Base-by-base conservation (phyloP, 139 green algal species). In the Tetradesmus lagerheimii region DNA sequence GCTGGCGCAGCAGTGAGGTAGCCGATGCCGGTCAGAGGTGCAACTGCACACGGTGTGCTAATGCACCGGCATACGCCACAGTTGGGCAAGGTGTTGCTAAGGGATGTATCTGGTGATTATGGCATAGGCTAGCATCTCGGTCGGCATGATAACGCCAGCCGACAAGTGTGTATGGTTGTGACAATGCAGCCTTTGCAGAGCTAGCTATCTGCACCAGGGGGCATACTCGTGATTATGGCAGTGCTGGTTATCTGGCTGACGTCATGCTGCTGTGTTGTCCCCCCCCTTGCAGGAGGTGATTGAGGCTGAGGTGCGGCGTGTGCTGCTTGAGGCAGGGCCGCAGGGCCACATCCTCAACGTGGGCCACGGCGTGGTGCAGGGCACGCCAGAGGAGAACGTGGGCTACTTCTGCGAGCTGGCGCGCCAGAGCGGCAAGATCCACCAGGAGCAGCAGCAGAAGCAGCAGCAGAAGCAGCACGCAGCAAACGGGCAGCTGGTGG, bases 341-440 rank as follows among this genome's bases (percentile, higher is more conserved):
- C 31, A 88, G 18, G 92, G 93, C 14, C 97, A 99, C 92, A 99
- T 99, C 88, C 92, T 99, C 41, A 99, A 99, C 89, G 96, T 99
- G 41, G 97, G 97, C 1, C 97, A 99, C 87, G 98, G 98, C 38
- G 98, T 99, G 64, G 89, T 91, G 67, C 88, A 95, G 92, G 95
- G 95, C 80, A 99, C 97, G 0, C 98, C 98, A 25, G 98, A 99
- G 94, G 96, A 98, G 31, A 95, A 90, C 34, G 98, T 99, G 37
- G 95, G 84, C 18, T 87, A 97, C 62, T 99, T 99, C 90, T 98
- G 97, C 90, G 64, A 99, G 77, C 91, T 99, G 57, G 97, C 97
- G 0, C 90, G 93, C 12, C 91, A 98, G 90, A 95, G 91, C 15
- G 91, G 89, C 4, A 67, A 77, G 18, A 34, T 95, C 50, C 93